phyloP scores from a whole-genome alignment of 164 flowering plant species.

The Sedum album region DNA sequence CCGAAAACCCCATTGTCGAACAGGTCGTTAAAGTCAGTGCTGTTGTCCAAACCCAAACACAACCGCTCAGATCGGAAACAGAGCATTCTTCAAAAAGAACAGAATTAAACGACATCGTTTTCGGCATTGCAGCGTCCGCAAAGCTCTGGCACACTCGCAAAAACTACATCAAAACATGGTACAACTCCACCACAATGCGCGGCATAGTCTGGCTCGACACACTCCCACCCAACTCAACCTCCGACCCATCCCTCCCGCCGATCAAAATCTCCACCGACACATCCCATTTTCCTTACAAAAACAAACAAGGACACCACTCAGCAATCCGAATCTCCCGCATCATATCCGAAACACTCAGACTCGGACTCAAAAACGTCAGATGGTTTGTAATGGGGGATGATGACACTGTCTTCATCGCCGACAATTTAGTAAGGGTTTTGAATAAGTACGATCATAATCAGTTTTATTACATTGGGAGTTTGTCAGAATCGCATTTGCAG shows the following conservation, averaged over 20 bases:
- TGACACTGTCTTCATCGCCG: slow-evolving; percentile 60
- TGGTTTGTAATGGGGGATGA: slow-evolving; percentile 29
- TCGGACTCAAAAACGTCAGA: slow-evolving; percentile 28
- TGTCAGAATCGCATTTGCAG: too few relatives aligned
- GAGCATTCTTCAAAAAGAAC: slow-evolving; percentile 12
- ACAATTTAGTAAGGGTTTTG: slow-evolving; percentile 42
- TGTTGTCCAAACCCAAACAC: neutral
- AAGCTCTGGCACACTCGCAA: slow-evolving; percentile 39
- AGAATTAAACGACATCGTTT: slow-evolving; percentile 30
- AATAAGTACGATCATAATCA: slow-evolving; percentile 12
- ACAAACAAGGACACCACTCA: slow-evolving; percentile 22
- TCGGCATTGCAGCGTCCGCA: slow-evolving; percentile 12
- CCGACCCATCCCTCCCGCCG: slow-evolving; percentile 26
- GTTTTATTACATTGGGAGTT: slow-evolving; percentile 52
- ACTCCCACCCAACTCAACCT: slow-evolving; percentile 13
- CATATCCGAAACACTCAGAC: slow-evolving; percentile 38
- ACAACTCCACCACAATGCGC: slow-evolving; percentile 21
- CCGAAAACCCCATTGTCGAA: neutral
- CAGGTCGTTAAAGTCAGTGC: slow-evolving; percentile 4
- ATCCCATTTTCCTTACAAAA: neutral
- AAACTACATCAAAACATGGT: slow-evolving; percentile 47
- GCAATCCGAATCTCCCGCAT: slow-evolving; percentile 56
- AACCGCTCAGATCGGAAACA: neutral
- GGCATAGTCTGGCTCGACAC: slow-evolving; percentile 41
- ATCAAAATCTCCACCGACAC: slow-evolving; percentile 45